Evolutionary conservation across 1,139 yeast species (phyloP).

Genomic region (Yamadazyma spencermartinsiae): DNA sequence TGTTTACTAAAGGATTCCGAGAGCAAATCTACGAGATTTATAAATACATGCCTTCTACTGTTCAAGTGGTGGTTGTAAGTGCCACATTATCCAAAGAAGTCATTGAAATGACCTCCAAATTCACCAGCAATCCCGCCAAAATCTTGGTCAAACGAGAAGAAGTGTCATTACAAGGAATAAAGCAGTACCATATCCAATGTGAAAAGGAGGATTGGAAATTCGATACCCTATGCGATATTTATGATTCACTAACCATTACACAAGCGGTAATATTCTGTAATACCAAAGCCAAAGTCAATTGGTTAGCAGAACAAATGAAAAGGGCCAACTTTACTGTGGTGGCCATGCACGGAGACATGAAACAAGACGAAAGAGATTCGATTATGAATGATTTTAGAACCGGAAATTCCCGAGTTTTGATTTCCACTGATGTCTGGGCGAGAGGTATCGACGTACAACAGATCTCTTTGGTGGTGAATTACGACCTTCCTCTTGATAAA

Average conservation of each 20-base stretch:
- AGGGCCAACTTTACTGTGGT: conserved; percentile 86
- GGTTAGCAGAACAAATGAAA: conserved; percentile 78
- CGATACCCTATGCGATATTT: conserved; percentile 88
- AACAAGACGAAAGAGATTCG: conserved; percentile 85
- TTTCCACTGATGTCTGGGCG: conserved; percentile 97
- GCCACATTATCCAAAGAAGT: conserved; percentile 91
- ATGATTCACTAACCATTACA: conserved; percentile 91
- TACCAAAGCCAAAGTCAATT: conserved; percentile 87
- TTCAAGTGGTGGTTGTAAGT: conserved; percentile 91
- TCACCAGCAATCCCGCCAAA: conserved; percentile 88
- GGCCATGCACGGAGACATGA: conserved; percentile 97
- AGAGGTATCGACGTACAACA: conserved; percentile 98
- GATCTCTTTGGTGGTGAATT: conserved; percentile 91
- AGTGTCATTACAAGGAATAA: conserved; percentile 83
- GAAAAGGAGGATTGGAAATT: conserved; percentile 96
- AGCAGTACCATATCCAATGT: conserved; percentile 82
- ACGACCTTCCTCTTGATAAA: conserved; percentile 80
- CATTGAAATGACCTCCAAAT: conserved; percentile 79
- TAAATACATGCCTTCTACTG: conserved; percentile 71
- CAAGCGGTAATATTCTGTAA: conserved; percentile 97
- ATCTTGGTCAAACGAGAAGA: conserved; percentile 90
- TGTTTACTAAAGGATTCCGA: conserved; percentile 86
- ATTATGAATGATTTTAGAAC: conserved; percentile 86
- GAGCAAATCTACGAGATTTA: conserved; percentile 91
- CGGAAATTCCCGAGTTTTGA: conserved; percentile 78